A percentile compares a stretch with the other conserved stretches of the same genome.
These are phyloP conservation scores for Sonneratia caseolaris DNA, from an alignment of 345 rosid genomes.

Conservation along the genomic window DNA sequence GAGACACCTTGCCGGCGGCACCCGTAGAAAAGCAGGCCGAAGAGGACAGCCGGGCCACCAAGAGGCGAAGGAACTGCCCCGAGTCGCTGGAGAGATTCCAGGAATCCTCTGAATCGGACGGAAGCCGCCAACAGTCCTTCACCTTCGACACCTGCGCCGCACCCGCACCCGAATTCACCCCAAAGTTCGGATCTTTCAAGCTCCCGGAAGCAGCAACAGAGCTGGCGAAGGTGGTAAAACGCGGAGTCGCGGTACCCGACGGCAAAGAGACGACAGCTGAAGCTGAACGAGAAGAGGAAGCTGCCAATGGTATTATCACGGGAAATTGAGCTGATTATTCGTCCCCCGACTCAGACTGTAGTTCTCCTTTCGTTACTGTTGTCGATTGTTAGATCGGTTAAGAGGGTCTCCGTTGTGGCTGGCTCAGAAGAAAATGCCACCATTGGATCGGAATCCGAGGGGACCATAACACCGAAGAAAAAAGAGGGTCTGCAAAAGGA, in stretches of 20 bases:
- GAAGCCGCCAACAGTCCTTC: conserved; percentile 13
- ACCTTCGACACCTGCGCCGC: conserved; percentile 13
- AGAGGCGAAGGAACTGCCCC: conserved; percentile 17
- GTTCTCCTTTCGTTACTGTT: background rate
- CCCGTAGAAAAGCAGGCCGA: conserved; percentile 5
- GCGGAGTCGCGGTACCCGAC: background rate
- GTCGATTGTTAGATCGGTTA: background rate
- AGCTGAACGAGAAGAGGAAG: background rate
- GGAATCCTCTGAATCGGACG: background rate
- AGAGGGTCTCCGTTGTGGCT: background rate
- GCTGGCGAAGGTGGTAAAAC: background rate
- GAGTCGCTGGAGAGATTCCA: conserved; percentile 9
- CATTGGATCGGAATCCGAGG: background rate
- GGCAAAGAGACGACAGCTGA: background rate
- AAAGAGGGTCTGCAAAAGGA: background rate
- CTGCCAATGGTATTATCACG: background rate
- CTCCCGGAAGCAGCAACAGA: background rate
- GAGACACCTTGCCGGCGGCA: background rate
- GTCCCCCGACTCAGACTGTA: background rate
- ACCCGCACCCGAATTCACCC: conserved; percentile 13
- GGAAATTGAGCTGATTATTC: background rate
- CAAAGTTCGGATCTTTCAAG: conserved; percentile 23
- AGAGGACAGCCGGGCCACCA: conserved; percentile 9
- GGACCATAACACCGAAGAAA: background rate
- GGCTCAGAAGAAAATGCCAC: background rate